phyloP scores from a whole-genome alignment of 2,329 filamentous ascomycete genomes.

The Colletotrichum sp. region DNA sequence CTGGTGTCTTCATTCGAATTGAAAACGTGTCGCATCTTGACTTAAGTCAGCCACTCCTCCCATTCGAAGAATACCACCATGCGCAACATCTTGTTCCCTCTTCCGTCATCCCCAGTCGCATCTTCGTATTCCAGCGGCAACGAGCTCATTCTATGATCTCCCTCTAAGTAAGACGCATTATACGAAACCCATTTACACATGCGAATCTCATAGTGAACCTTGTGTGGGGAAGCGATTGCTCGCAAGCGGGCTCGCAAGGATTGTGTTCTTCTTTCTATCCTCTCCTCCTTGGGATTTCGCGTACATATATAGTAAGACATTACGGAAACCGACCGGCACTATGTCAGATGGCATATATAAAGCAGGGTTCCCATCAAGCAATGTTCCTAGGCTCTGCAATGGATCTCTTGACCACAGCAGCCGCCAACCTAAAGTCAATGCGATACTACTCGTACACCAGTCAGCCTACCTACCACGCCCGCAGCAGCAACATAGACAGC shows the following conservation, averaged over 20 bases:
- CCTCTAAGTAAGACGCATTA: too few relatives aligned
- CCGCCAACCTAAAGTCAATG: neutral
- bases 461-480: neutral
- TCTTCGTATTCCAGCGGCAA: neutral
- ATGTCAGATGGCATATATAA: neutral
- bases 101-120: neutral
- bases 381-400: fast-evolving
- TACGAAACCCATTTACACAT: too few relatives aligned
- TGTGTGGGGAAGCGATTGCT: too few relatives aligned
- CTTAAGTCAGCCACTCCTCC: neutral
- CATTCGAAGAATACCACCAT: fast-evolving
- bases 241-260: neutral
- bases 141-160: neutral
- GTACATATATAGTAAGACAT: neutral
- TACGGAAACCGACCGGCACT: neutral
- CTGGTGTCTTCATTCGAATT: too few relatives aligned
- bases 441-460: neutral
- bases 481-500: fast-evolving
- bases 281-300: fast-evolving
- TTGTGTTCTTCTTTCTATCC: neutral
- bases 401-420: too few relatives aligned
- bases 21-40: too few relatives aligned
- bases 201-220: too few relatives aligned
- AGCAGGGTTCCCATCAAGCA: neutral
- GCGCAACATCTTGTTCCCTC: neutral